Evolutionary conservation across 148 eudicot species (phyloP), one percentile per base, ranked within the genome.

Genomic region (Rhododendron williamsianum): DNA sequence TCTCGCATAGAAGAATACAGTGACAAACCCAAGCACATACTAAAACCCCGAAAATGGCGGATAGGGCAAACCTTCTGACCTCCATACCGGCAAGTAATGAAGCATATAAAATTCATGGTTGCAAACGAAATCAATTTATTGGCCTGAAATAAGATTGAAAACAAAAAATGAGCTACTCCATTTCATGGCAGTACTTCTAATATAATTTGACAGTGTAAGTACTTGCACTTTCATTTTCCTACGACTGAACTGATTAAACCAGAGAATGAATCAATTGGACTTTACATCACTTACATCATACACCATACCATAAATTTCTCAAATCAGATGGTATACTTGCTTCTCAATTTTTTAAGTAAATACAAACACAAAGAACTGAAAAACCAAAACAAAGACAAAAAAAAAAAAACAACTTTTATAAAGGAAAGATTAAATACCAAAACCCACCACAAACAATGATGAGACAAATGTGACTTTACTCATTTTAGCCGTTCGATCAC

Each of bases 41-140:
- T 89, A 85, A 88, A 84, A 30, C 84, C 78, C 84, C 43, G 23
- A 58, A 78, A 73, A 86, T 73, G 69, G 33, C n/a, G 48, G 15
- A 72, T 77, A 71, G 65, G 78, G 52, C 85, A 76, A 88, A 83
- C 27, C 77, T 76, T 84, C 82, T 89, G 85, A 86, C 88, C 80
- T 81, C 84, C 86, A 72, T 58, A 69, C 4, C 23, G 45, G 12
- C 41, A 48, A 87, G 81, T 85, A 84, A 73, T 54, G 38, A 63
- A 82, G 67, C 51, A 15, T 16, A 80, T 88, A 83, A 63, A 71
- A 82, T 67, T 43, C 87, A 88, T 77, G 80, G 11, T 83, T 73
- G 73, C 60, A 38, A 51, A 60, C 19, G 12, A 69, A 85, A 41
- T 46, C 27, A 67, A 30, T 16, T 11, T 36, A 27, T 23, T 16